phyloP scores from a whole-genome alignment of 176 grass and related monocot genomes.

The Phoenix roebelenii region DNA sequence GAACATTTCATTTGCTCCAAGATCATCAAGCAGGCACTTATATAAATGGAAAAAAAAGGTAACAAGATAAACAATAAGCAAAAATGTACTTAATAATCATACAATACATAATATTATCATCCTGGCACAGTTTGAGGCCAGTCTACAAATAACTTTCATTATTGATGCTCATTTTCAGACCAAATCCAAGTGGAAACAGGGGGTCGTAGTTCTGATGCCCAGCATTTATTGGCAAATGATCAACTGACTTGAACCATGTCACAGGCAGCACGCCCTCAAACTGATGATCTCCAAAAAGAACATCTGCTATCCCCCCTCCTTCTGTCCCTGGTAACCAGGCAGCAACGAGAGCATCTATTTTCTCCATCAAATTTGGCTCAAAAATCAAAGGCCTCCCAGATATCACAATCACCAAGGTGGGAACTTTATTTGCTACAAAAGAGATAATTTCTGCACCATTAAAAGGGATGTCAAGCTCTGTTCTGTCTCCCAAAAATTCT shows the following conservation, averaged over 20 bases:
- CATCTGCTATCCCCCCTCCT: conserved; percentile 52
- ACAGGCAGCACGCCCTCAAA: conserved; percentile 64
- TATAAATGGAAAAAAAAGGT: too few relatives aligned
- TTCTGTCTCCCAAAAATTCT: conserved; percentile 61
- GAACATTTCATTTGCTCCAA: too few relatives aligned
- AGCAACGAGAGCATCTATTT: conserved; percentile 62
- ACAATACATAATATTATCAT: too few relatives aligned
- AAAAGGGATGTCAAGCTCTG: conserved; percentile 52
- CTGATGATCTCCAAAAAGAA: conserved; percentile 76
- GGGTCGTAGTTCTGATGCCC: conserved; percentile 47
- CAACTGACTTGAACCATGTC: conserved; percentile 63
- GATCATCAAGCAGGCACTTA: too few relatives aligned
- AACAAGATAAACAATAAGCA: too few relatives aligned
- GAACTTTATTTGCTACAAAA: conserved; percentile 39
- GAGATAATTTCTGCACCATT: conserved; percentile 38
- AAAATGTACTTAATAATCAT: too few relatives aligned
- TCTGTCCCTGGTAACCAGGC: conserved; percentile 80
- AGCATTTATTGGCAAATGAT: conserved; percentile 63
- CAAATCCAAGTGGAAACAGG: conserved; percentile 72
- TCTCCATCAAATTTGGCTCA: conserved; percentile 38
- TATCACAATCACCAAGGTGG: conserved; percentile 53
- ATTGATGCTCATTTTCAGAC: conserved; percentile 25
- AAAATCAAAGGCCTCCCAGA: conserved; percentile 76
- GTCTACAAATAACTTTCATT: not conserved
- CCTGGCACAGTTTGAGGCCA: too few relatives aligned